Conservation (phyloP, 495 filamentous ascomycete genomes). For the Aspergillus wentii region DNA sequence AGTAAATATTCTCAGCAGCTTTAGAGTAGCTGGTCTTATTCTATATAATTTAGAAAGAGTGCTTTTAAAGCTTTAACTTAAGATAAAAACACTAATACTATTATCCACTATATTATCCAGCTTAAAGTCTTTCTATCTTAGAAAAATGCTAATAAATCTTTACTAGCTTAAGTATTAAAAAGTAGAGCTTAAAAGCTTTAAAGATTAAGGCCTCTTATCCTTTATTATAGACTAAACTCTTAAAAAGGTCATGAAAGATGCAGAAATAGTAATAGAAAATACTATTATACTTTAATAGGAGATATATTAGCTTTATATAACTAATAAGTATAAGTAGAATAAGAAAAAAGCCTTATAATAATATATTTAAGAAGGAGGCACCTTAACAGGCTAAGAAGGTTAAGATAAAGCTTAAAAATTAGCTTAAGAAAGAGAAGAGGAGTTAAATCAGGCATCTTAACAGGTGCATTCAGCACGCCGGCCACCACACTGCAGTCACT, state of each 20-base stretch:
- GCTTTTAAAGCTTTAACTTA: neutral
- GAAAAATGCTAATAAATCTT: no score
- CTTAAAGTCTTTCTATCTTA: no score
- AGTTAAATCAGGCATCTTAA: no score
- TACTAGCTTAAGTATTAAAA: no score
- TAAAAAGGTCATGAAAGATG: neutral
- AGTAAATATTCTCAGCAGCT: slow-evolving; percentile 2
- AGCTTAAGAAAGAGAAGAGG: no score
- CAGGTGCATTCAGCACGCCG: no score
- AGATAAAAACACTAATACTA: neutral
- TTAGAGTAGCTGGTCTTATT: neutral
- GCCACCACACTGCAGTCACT: no score
- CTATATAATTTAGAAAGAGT: neutral
- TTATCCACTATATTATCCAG: no score
- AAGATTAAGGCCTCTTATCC: no score
- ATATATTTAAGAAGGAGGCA: neutral
- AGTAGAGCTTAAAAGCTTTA: no score
- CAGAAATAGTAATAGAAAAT: neutral
- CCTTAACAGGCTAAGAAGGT: neutral
- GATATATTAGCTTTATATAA: neutral
- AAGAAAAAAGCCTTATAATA: slow-evolving; percentile 1
- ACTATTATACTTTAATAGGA: neutral
- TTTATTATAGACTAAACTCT: neutral
- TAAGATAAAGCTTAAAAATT: no score
- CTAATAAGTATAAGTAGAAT: neutral